Conservation (phyloP, 2,329 filamentous ascomycete genomes). For the Pseudogymnoascus sp. region DNA sequence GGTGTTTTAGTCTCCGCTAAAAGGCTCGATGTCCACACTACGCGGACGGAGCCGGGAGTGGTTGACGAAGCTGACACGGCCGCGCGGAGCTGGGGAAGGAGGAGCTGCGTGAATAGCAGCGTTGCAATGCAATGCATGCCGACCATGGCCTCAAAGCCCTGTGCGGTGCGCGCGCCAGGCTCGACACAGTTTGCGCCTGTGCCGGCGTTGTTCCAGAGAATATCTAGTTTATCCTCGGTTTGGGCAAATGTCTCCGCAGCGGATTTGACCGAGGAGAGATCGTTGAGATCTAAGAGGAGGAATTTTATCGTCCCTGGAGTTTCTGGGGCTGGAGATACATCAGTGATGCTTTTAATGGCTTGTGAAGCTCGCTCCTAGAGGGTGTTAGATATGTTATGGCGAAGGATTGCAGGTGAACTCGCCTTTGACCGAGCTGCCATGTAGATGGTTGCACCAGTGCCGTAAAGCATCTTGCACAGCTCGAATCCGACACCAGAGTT, state of each 20-base stretch:
- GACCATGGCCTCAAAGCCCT: slow-evolving; percentile 14
- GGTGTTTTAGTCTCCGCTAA: slow-evolving; percentile 14
- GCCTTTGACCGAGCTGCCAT: slow-evolving; percentile 34
- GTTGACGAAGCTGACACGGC: slow-evolving; percentile 1
- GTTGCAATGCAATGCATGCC: slow-evolving; percentile 15
- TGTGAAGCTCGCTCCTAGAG: slow-evolving; percentile 26
- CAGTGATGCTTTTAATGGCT: slow-evolving; percentile 33
- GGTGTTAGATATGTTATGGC: neutral
- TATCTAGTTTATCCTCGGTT: slow-evolving; percentile 17
- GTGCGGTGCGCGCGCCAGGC: neutral
- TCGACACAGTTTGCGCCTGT: slow-evolving; percentile 9
- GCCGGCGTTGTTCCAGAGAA: slow-evolving; percentile 23
- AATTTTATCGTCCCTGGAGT: slow-evolving; percentile 28
- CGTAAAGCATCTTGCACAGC: slow-evolving; percentile 40
- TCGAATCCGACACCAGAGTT: slow-evolving; percentile 35
- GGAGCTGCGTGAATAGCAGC: slow-evolving; percentile 19
- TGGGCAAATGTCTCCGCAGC: slow-evolving; percentile 17
- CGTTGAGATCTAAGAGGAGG: slow-evolving; percentile 30
- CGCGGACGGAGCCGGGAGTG: slow-evolving; percentile 12
- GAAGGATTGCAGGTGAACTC: neutral
- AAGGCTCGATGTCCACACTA: slow-evolving; percentile 16
- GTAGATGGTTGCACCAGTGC: slow-evolving; percentile 41
- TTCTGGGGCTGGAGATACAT: slow-evolving; percentile 23
- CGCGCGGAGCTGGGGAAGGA: slow-evolving; percentile 34
- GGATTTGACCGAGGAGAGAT: slow-evolving; percentile 20